Evolutionary conservation across 1,284 basidiomycete species (phyloP), one percentile per base, ranked within the genome.

Genomic region (Uromyces viciae-fabae): DNA sequence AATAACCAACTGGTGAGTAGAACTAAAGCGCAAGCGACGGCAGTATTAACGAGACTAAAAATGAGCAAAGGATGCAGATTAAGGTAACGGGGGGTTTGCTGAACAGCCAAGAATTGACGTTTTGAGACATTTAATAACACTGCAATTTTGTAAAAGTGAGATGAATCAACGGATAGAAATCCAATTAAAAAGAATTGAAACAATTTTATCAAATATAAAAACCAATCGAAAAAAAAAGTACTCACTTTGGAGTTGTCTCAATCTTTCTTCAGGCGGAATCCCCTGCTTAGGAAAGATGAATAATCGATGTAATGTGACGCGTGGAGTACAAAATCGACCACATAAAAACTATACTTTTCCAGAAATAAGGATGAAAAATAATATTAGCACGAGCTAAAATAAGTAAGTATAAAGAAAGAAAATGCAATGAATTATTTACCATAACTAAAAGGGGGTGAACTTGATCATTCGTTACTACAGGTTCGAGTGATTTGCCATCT

Each of bases 231-330:
- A 40, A 14, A 54, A 46, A 38, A 33, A 14, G 22, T n/a, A 69
- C 64, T 74, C 4, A 79, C 66, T 69, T 40, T 79, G 22, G 8
- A 79, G 33, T 8, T 79, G 77, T 14, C 54, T 31, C 5, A 19
- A 28, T 40, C 66, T 66, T 33, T 79, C 68, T 72, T 79, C 54
- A 17, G 72, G 56, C 19, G 68, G 14, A 25, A 72, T 40, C 9
- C 66, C 66, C 9, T 38, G 17, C 33, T 72, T 79, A 0, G 77
- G 77, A 31, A 79, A 72, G 31, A 79, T 69, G 38, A 79, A 72
- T 40, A 69, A 42, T 43, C 56, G 77, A 62, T 58, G 77, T 31
- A 79, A 40, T 60, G 40, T 31, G 7, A 79, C 28, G 31, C 62
- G 49, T 11, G 66, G 33, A 4, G 62, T 31, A 62, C 31, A 54